These are phyloP conservation scores for Candolleomyces eurysporus DNA, from an alignment of 768 basidiomycete genomes.

Conservation along the genomic window DNA sequence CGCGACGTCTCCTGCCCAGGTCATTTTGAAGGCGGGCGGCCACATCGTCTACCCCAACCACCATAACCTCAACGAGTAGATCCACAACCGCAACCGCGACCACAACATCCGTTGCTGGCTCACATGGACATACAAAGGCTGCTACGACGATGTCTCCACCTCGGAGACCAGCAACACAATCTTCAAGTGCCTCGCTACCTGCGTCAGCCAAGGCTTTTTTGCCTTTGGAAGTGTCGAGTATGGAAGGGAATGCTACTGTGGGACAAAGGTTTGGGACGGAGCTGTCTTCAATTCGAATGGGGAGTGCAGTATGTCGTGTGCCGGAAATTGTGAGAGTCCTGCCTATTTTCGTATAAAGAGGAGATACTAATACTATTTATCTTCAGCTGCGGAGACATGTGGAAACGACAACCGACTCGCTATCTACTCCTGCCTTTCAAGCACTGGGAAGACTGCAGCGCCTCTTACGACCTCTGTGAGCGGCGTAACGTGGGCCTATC, in stretches of 20 bases:
- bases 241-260: conserved; percentile 32
- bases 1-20: conserved; percentile 48
- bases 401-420: conserved; percentile 27
- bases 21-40: conserved; percentile 47
- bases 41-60: not conserved
- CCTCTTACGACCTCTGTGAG: conserved; percentile 12
- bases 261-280: conserved; percentile 21
- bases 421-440: conserved; percentile 14
- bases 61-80: conserved; percentile 10
- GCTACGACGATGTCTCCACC: conserved; percentile 14
- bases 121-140: conserved; percentile 18
- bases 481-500: conserved; percentile 17
- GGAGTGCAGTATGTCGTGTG: conserved; percentile 30
- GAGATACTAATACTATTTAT: too few species aligned
- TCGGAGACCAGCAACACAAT: conserved; percentile 20
- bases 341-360: not conserved
- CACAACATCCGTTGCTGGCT: conserved; percentile 13
- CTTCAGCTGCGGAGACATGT: conserved; percentile 20
- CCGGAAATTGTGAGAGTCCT: conserved; percentile 22
- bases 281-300: conserved; percentile 17
- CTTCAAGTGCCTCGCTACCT: conserved; percentile 25
- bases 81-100: conserved; percentile 8
- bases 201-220: conserved; percentile 23
- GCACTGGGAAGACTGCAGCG: not conserved
- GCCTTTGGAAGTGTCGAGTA: conserved; percentile 30